Evolutionary conservation across 1,139 yeast genomes (phyloP), one percentile per base, ranked within the genome.

Genomic region (Sugiyamaella paludigena): DNA sequence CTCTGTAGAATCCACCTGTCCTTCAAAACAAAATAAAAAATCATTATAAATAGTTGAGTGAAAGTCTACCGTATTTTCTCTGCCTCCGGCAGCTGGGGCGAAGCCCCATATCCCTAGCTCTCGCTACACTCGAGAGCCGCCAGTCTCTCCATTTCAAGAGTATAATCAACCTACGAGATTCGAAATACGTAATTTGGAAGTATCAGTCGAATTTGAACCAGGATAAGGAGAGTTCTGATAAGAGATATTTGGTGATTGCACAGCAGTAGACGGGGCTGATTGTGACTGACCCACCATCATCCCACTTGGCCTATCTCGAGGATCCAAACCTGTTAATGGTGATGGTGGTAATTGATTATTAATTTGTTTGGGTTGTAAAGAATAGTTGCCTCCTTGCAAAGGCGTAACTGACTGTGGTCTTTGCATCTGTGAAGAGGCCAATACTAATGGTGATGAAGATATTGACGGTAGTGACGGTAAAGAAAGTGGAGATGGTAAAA

Each of bases 161-260:
- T 8, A n/a, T 8, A 19, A 29, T 34, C 34, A 47, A 26, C 50
- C 50, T 13, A 47, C 50, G 13, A 47, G 47, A 26, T 47, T 47
- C 34, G 50, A 43, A 16, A 47, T 47, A 19, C 47, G 47, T 31
- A 47, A 29, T 36, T 47, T 47, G 33, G 50, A 47, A 12, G 50
- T 47, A 28, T 47, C 50, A 8, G 47, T 38, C 11, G 41, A 40
- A 19, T 13, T 27, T 1, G 50, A 41, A 16, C 41, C 34, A 6
- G 45, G 45, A 4, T 36, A 42, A 10, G 45, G 19, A n/a, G 29
- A 16, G 10, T 29, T 13, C 11, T 33, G 35, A 12, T 34, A n/a
- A 6, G 5, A 29, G 9, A n/a, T 36, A 11, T 27, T 39, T 7
- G 45, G 45, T 2, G 45, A 42, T 19, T 42, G 45, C 2, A 13